Evolutionary conservation across 192 early-diverging fungal genomes (phyloP), one percentile per base, ranked within the genome.

Genomic region (Backusella sp.): DNA sequence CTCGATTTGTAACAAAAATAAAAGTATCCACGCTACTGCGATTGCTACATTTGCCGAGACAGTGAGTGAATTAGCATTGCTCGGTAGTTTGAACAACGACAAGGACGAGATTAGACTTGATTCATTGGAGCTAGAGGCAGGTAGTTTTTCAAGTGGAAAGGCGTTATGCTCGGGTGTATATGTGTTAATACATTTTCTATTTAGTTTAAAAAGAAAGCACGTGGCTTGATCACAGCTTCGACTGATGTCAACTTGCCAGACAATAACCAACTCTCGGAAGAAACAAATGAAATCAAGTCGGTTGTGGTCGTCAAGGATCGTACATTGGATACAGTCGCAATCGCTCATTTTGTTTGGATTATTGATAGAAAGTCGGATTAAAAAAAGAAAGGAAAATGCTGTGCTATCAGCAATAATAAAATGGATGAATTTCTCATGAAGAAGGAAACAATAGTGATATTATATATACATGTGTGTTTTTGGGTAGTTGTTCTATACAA

Each of bases 31-130:
- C 42, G 84, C 86, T 21, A 83, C 82, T 21, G 86, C 88, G 0
- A 70, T 89, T 62, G 81, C 79, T 56, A 87, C 86, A 1, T 89
- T 89, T 84, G 88, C 83, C 4, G 88, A 89, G 76, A 87, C 84
- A 26, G 80, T 87, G 3, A 82, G 84, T 52, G 88, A 80, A 65
- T 70, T 89, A 17, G 84, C 86, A 34, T 76, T 85, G 4, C 77
- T 85, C 4, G 83, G 81, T 39, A 66, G 80, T n/a, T 75, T 89
- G 11, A 77, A 78, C 3, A 83, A 83, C 49, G 80, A 85, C 37
- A 41, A 74, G 26, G 81, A 86, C 49, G 59, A 80, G 14, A 84
- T 84, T 32, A 86, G 82, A 19, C 78, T 87, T 5, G 80, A 78
- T 41, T 82, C 74, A 35, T 76, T 87, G n/a, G 86, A 80, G 56